phyloP scores from a whole-genome alignment of 306 rosid genomes.

The Glycine tomentella region DNA sequence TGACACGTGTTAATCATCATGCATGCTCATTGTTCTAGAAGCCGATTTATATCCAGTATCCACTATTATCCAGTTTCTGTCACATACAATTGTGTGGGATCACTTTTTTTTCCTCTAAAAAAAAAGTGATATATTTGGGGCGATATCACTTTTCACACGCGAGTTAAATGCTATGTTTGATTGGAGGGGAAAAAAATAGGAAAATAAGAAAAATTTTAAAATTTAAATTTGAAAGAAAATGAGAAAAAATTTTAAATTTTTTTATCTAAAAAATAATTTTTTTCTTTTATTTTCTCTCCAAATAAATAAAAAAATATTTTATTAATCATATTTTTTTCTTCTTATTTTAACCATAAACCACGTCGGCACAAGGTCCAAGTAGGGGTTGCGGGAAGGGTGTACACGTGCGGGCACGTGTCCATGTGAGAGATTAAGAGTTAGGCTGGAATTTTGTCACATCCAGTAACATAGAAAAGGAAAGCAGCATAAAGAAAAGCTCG shows the following conservation, averaged over 20 bases:
- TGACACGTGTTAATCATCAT: background rate
- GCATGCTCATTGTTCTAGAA: too few relatives aligned
- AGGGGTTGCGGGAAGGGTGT: conserved; percentile 34
- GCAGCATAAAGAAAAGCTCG: conserved; percentile 8
- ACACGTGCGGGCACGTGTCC: conserved; percentile 67
- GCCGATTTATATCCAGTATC: background rate
- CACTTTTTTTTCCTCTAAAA: background rate
- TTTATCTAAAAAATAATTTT: too few relatives aligned
- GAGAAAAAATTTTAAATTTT: too few relatives aligned
- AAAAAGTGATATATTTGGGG: background rate
- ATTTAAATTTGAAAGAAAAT: too few relatives aligned
- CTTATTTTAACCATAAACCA: too few relatives aligned
- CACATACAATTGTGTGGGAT: background rate
- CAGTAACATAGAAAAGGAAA: conserved; percentile 38
- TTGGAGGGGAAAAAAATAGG: too few relatives aligned
- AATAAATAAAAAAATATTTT: too few relatives aligned
- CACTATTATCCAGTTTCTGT: background rate
- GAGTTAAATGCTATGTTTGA: too few relatives aligned
- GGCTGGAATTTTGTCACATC: conserved; percentile 63
- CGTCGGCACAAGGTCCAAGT: conserved; percentile 48
- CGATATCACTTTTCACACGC: conserved; percentile 59
- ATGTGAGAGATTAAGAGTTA: conserved; percentile 59
- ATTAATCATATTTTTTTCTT: too few relatives aligned
- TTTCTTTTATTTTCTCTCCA: too few relatives aligned
- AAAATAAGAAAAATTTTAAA: too few relatives aligned